Evolutionary conservation across 228 moss, liverwort and hornwort species (phyloP).

Genomic region (Sphagnum fallax): DNA sequence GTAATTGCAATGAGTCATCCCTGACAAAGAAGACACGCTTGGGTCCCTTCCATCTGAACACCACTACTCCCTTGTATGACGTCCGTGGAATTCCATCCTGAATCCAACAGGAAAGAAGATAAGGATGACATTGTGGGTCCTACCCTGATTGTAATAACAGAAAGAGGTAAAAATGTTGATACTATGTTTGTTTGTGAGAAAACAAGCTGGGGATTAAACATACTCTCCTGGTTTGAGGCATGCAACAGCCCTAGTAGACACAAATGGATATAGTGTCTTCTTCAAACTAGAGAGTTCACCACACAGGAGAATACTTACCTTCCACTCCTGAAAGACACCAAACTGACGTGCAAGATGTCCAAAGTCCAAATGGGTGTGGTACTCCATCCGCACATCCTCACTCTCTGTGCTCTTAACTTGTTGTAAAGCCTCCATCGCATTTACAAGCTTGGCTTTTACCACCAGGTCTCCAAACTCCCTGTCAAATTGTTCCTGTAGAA

Average conservation of each 20-base stretch:
- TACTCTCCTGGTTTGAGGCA: too few relatives aligned
- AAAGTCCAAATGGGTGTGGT: constrained; percentile 45
- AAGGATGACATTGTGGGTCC: too few relatives aligned
- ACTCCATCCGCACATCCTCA: constrained; percentile 64
- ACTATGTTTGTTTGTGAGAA: too few relatives aligned
- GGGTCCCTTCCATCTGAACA: constrained; percentile 74
- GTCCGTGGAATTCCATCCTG: constrained; percentile 85
- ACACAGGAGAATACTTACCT: constrained; percentile 4
- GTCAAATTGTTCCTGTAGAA: constrained; percentile 41
- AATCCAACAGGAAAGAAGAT: background rate
- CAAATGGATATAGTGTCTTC: too few relatives aligned
- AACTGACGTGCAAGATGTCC: constrained; percentile 56
- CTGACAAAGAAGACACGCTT: constrained; percentile 67
- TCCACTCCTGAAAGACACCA: constrained; percentile 93
- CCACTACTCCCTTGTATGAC: constrained; percentile 89
- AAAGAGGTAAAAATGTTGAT: too few relatives aligned
- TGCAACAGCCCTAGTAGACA: too few relatives aligned
- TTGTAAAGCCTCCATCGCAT: constrained; percentile 24
- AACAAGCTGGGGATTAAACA: too few relatives aligned
- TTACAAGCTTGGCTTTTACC: constrained; percentile 30
- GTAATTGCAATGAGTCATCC: constrained; percentile 49
- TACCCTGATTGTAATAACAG: too few relatives aligned
- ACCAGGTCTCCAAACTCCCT: constrained; percentile 45
- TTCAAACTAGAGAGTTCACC: too few relatives aligned
- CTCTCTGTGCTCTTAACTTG: constrained; percentile 36